Evolutionary conservation across 768 basidiomycete species (phyloP), one percentile per base, ranked within the genome.

Genomic region (Collybia sp.): DNA sequence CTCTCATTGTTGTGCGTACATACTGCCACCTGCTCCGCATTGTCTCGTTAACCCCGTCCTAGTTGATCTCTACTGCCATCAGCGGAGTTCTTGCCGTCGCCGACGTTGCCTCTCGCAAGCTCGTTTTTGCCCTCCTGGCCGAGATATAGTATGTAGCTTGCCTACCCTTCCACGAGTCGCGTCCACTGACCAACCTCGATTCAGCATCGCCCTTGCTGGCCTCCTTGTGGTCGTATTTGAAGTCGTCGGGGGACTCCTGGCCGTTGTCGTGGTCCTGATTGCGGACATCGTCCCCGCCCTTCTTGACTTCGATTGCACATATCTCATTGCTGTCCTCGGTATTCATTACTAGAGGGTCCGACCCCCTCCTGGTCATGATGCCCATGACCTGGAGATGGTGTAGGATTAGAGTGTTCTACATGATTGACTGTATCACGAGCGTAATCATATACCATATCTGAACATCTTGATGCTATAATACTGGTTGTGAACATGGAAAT

Each of bases 21-120:
- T 53, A 12, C 5, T 37, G n/a, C 13, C 2, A 32, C 15, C 8
- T 32, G 2, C 25, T 25, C 8, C 25, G 25, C 3, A 25, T 12
- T 20, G 18, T 36, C 1, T 13, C 18, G 12, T 15, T 10, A 11
- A 13, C 30, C 30, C 17, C 35, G 42, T 25, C 15, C 33, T 43
- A 61, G 59, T 46, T 61, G 18, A 40, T 63, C 38, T 40, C 54
- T 43, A 42, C 47, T 15, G 44, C 55, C 35, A 47, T 63, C 5
- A 38, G 11, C 11, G 36, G 43, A 5, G 52, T 59, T 30, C 12
- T 47, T 13, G 32, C 15, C 5, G 36, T 53, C 31, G 52, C 55
- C 5, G 47, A 35, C 2, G 41, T 12, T 15, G 40, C 49, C 8
- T 45, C 54, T 6, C 20, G 36, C 25, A 47, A 41, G 8, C 40